Evolutionary conservation across 768 basidiomycete species (phyloP).

Genomic region (Suillus subalutaceus): DNA sequence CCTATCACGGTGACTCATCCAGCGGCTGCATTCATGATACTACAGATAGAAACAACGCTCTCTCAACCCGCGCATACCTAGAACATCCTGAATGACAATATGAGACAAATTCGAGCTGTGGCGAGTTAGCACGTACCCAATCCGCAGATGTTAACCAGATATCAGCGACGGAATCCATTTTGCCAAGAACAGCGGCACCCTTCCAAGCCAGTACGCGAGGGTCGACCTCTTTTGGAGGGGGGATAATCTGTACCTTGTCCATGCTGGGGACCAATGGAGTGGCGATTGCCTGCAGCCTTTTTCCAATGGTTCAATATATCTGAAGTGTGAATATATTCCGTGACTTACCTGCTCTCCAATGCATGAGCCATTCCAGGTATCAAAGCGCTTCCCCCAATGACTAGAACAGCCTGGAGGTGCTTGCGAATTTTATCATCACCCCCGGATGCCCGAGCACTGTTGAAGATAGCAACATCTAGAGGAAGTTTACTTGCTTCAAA

Average conservation of each 20-base stretch:
- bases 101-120: background rate
- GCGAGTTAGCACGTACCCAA: slow-evolving; percentile 61
- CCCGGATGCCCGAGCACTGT: slow-evolving; percentile 85
- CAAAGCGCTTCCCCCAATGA: slow-evolving; percentile 83
- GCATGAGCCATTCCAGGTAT: slow-evolving; percentile 86
- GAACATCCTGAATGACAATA: slow-evolving; percentile 53
- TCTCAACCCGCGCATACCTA: slow-evolving; percentile 81
- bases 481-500: slow-evolving; percentile 90
- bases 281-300: slow-evolving; percentile 79
- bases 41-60: slow-evolving; percentile 82
- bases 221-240: slow-evolving; percentile 93
- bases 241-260: slow-evolving; percentile 89
- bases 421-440: slow-evolving; percentile 90
- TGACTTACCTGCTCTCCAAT: slow-evolving; percentile 75
- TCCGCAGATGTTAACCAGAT: slow-evolving; percentile 87
- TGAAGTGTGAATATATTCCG: background rate
- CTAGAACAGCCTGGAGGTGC: slow-evolving; percentile 83
- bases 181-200: slow-evolving; percentile 87
- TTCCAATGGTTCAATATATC: slow-evolving; percentile 7
- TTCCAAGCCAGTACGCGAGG: slow-evolving; percentile 93
- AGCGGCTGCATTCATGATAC: slow-evolving; percentile 6
- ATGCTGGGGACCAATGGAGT: slow-evolving; percentile 81
- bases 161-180: slow-evolving; percentile 89
- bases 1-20: background rate
- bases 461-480: slow-evolving; percentile 90